phyloP scores from a whole-genome alignment of 192 early-diverging fungal species.

The Pecoramyces ruminantium region DNA sequence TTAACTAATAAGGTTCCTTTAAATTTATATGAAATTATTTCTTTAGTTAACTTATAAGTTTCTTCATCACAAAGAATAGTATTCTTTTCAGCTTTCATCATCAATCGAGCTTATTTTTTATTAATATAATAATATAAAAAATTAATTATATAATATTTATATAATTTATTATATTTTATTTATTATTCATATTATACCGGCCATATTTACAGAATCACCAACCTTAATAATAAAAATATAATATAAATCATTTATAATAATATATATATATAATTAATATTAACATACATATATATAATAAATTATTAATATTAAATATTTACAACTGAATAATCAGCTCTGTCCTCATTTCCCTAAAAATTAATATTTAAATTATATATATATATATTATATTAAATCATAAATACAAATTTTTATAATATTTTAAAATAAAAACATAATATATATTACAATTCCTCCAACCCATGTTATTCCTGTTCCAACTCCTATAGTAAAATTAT shows the following conservation, averaged over 20 bases:
- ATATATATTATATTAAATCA: too few species aligned
- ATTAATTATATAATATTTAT: too few species aligned
- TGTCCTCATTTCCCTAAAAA: conserved; percentile 8
- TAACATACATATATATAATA: too few species aligned
- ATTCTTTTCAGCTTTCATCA: conserved; percentile 13
- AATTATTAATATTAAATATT: too few species aligned
- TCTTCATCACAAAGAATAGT: conserved; percentile 26
- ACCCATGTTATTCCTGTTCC: conserved; percentile 30
- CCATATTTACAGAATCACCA: conserved; percentile 41
- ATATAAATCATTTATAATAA: too few species aligned
- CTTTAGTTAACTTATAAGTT: conserved; percentile 23
- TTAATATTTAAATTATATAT: too few species aligned
- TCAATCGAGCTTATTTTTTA: conserved; percentile 12
- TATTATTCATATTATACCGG: conserved; percentile 1
- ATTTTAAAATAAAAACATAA: neutral
- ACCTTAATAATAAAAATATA: conserved; percentile 9
- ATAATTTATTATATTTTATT: too few species aligned
- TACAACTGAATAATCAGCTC: conserved; percentile 36
- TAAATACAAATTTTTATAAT: too few species aligned
- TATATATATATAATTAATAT: too few species aligned
- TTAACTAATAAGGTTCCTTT: conserved; percentile 22
- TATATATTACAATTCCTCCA: conserved; percentile 18
- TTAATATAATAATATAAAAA: neutral
- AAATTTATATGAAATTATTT: conserved; percentile 24
- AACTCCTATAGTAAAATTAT: conserved; percentile 32